Base-by-base conservation (phyloP, 129 eudicot genomes). In the Oenanthe sinensis region DNA sequence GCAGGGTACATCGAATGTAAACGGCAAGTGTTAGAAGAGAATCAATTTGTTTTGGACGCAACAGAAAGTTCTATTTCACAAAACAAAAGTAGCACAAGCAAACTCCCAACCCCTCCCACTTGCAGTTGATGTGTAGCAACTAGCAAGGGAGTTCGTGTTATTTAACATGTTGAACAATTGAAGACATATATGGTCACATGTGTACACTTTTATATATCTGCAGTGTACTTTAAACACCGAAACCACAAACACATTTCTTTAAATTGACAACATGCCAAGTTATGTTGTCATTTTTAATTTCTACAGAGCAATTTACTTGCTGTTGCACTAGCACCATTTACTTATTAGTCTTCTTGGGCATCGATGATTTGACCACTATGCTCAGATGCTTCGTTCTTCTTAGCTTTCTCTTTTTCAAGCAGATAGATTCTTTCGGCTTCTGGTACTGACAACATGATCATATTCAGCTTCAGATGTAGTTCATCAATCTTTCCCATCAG, bases 401-500 rank as follows among this genome's bases (percentile, higher is more conserved):
- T 87, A 60, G 85, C 86, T 83, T 85, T 95, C 79, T 89, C 96
- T 82, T 90, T 92, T 86, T 92, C 97, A 33, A 92, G 89, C 82
- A 85, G 81, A 75, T 90, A 89, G 1, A 87, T 67, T 79, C 91
- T 90, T 81, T 96, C 93, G 30, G 96, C 97, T 42, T 96, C 99
- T 8, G 99, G 99, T 63, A 91, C 79, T 13, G 97, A 87, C 54
- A 83, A 76, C 60, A 96, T 84, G 82, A 96, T 86, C 17, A 85
- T 85, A 77, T 90, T 89, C 75, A 96, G 82, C 92, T 95, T 95
- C 4, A 82, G 50, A 69, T 92, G 88, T 19, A 96, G 55, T 79
- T 92, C 97, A 43, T 96, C 97, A 33, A 92, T 82, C 86, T 91
- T 96, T 67, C 79, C 90, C 82, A 95, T 83, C 45, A 96, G 84